Percentiles rank a stretch among this genome's conserved stretches.
phyloP scores from a whole-genome alignment of 2,329 filamentous ascomycete species.

The Claviceps pazoutovae region DNA sequence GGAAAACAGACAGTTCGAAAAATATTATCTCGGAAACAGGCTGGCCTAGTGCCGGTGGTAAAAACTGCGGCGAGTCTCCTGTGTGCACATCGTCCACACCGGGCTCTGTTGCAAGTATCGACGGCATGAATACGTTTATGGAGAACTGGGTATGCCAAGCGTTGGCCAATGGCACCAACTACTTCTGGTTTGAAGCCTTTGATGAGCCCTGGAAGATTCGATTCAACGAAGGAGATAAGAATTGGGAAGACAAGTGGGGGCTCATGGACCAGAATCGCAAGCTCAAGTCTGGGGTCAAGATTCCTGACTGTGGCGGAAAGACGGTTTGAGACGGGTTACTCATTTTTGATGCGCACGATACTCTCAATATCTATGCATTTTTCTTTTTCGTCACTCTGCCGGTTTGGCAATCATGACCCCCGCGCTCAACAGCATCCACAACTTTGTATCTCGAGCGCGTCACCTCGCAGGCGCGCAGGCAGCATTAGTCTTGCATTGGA shows the following conservation, averaged over 20 bases:
- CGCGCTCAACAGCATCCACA: neutral
- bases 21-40: constrained; percentile 85
- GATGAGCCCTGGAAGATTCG: constrained; percentile 88
- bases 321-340: constrained; percentile 28
- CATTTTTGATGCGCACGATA: no score
- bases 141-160: constrained; percentile 71
- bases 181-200: constrained; percentile 96
- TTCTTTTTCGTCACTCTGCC: neutral
- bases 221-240: constrained; percentile 53
- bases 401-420: neutral
- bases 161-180: constrained; percentile 70
- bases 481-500: neutral
- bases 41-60: constrained; percentile 78
- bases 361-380: neutral
- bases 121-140: constrained; percentile 78
- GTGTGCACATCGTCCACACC: constrained; percentile 36
- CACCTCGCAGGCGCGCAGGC: neutral
- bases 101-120: constrained; percentile 64
- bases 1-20: constrained; percentile 45
- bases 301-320: constrained; percentile 74
- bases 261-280: constrained; percentile 75
- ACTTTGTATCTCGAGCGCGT: neutral
- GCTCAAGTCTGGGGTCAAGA: constrained; percentile 69
- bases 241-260: constrained; percentile 95
- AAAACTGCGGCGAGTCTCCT: constrained; percentile 46